Evolutionary conservation across 192 early-diverging fungal species (phyloP).

Genomic region (Paraglomus brasilianum): DNA sequence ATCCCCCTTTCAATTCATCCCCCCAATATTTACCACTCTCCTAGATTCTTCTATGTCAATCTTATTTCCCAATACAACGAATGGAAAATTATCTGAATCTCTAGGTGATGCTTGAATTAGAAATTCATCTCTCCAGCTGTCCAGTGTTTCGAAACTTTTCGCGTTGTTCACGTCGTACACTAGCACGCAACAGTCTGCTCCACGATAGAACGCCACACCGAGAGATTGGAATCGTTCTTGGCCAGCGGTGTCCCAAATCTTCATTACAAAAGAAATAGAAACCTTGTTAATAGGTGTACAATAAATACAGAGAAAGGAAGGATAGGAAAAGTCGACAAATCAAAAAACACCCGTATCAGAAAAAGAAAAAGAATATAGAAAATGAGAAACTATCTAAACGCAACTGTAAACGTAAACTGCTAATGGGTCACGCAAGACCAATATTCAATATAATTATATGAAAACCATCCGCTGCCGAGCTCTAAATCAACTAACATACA

Average conservation of each 20-base stretch:
- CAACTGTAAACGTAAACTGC: too few species aligned
- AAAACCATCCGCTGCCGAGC: too few species aligned
- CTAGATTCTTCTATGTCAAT: conserved; percentile 94
- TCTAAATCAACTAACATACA: too few species aligned
- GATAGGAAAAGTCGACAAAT: neutral
- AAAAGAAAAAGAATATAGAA: neutral
- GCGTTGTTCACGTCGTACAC: conserved; percentile 95
- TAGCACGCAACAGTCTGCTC: conserved; percentile 98
- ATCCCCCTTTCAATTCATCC: too few species aligned
- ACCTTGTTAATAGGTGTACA: neutral
- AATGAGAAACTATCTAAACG: too few species aligned
- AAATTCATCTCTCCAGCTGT: conserved; percentile 99
- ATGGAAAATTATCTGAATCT: conserved; percentile 98
- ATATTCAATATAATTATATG: too few species aligned
- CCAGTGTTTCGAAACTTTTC: conserved; percentile 93
- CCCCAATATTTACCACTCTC: conserved; percentile 78
- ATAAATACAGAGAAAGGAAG: neutral
- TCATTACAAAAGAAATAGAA: conserved; percentile 12
- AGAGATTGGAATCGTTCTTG: conserved; percentile 98
- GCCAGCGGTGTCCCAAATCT: conserved; percentile 99
- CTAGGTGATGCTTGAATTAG: conserved; percentile 91
- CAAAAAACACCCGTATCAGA: conserved; percentile 7
- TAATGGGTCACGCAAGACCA: neutral
- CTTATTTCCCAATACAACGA: conserved; percentile 99
- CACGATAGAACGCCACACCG: conserved; percentile 98